A percentile compares a stretch with the other conserved stretches of the same genome.
phyloP scores from a whole-genome alignment of 306 rosid genomes.

The Hippophae tibetana region DNA sequence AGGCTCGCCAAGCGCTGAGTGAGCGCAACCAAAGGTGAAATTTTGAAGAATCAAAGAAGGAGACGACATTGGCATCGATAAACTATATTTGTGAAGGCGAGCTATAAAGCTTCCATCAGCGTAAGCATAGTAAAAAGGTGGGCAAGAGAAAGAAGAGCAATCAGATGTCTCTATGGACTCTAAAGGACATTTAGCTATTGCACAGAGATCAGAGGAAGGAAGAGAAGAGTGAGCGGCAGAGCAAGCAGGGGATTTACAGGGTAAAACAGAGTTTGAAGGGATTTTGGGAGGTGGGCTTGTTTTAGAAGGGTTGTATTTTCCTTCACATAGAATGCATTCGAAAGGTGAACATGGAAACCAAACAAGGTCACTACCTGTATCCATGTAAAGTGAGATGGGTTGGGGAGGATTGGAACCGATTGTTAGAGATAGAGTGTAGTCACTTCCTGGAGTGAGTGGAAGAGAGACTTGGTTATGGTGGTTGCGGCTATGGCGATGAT shows the following conservation, averaged over 20 bases:
- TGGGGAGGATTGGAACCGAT: conserved; percentile 47
- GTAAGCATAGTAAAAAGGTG: conserved; percentile 81
- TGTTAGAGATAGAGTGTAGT: conserved; percentile 66
- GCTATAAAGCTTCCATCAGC: conserved; percentile 83
- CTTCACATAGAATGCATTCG: conserved; percentile 90
- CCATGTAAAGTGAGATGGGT: conserved; percentile 76
- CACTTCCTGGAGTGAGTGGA: conserved; percentile 81
- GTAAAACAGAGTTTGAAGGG: conserved; percentile 26
- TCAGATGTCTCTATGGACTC: conserved; percentile 67
- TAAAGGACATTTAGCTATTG: conserved; percentile 66
- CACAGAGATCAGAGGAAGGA: conserved; percentile 60
- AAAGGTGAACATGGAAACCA: conserved; percentile 94
- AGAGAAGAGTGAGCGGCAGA: conserved; percentile 51
- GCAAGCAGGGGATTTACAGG: conserved; percentile 70
- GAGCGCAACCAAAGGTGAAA: conserved; percentile 89
- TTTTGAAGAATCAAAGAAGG: conserved; percentile 44
- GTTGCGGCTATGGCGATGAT: conserved; percentile 10
- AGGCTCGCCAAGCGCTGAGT: conserved; percentile 78
- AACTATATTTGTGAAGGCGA: conserved; percentile 37
- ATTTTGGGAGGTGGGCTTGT: conserved; percentile 32
- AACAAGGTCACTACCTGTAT: conserved; percentile 89
- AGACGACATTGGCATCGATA: conserved; percentile 34
- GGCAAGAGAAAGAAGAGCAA: conserved; percentile 54
- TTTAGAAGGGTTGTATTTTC: conserved; percentile 36
- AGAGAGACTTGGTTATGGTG: conserved; percentile 52